A percentile compares a stretch with the other conserved stretches of the same genome.
Conservation (phyloP, 768 basidiomycete genomes). For the Lactarius quietus region DNA sequence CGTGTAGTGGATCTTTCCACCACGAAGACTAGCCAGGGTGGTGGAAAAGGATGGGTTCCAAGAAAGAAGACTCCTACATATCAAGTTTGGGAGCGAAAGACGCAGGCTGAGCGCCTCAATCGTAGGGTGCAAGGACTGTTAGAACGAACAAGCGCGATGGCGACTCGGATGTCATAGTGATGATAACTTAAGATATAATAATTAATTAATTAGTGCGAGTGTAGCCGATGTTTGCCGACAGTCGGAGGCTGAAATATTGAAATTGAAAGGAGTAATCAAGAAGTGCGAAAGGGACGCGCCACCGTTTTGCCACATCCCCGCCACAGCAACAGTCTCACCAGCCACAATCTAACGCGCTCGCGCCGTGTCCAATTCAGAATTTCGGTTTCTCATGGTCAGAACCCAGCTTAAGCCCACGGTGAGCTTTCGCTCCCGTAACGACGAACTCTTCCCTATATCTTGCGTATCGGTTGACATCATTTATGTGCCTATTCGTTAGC, state of each 20-base stretch:
- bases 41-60: conserved; percentile 67
- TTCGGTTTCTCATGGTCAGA: conserved; percentile 28
- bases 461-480: conserved; percentile 18
- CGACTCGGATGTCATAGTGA: conserved; percentile 31
- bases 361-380: conserved; percentile 8
- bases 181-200: neutral
- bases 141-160: conserved; percentile 61
- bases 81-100: conserved; percentile 72
- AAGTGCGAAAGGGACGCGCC: conserved; percentile 23
- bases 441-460: conserved; percentile 22
- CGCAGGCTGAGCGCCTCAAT: conserved; percentile 70
- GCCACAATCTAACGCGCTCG: conserved; percentile 21
- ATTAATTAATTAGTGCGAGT: neutral
- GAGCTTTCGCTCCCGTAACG: conserved; percentile 35
- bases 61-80: conserved; percentile 77
- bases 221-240: conserved; percentile 18
- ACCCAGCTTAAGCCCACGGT: conserved; percentile 33
- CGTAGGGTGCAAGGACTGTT: conserved; percentile 66
- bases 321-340: conserved; percentile 25
- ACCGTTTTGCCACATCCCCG: conserved; percentile 25
- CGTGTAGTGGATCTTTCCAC: conserved; percentile 81
- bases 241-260: conserved; percentile 21
- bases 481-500: conserved; percentile 28
- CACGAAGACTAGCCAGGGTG: conserved; percentile 49
- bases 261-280: neutral